These are phyloP conservation scores for Davidsoniella neocaledoniae DNA, from an alignment of 2,329 filamentous ascomycete genomes.

Conservation along the genomic window DNA sequence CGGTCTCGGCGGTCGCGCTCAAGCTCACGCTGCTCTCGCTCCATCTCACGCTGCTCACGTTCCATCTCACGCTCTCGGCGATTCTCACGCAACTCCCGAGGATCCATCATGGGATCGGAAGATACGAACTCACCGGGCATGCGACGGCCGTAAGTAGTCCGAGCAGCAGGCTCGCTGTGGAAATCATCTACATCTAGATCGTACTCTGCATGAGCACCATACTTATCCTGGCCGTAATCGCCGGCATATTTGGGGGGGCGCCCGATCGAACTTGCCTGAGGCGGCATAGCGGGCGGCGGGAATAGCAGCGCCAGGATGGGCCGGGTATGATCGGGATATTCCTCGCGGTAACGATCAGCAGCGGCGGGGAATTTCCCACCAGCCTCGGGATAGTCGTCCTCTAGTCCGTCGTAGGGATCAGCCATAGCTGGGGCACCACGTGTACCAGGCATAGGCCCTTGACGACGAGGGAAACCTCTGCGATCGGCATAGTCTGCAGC, in stretches of 20 bases:
- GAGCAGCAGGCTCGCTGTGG: slow-evolving; percentile 5
- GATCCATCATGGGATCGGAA: neutral
- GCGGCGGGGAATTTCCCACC: neutral
- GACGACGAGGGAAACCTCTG: slow-evolving; percentile 5
- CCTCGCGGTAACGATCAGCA: neutral
- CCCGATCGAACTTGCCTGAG: slow-evolving; percentile 4
- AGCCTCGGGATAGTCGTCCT: slow-evolving; percentile 3
- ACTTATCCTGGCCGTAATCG: slow-evolving; percentile 1
- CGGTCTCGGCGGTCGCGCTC: no score
- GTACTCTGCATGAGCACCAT: neutral
- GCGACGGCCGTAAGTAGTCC: slow-evolving; percentile 2
- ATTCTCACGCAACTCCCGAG: neutral
- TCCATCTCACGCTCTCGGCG: neutral
- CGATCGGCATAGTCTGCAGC: slow-evolving; percentile 8
- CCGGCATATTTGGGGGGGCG: slow-evolving; percentile 7
- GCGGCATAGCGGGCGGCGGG: slow-evolving; percentile 6
- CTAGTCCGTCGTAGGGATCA: slow-evolving; percentile 3
- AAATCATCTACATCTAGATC: slow-evolving; percentile 6
- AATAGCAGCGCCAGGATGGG: neutral
- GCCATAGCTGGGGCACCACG: slow-evolving; percentile 1
- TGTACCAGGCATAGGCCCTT: neutral
- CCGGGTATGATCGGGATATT: slow-evolving; percentile 2
- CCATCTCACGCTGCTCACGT: no score
- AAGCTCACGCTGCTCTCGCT: no score
- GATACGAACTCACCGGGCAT: neutral